A percentile compares a stretch with the other conserved stretches of the same genome.
Conservation (phyloP, 2,329 filamentous ascomycete genomes). For the Hymenoscyphus salicellus region DNA sequence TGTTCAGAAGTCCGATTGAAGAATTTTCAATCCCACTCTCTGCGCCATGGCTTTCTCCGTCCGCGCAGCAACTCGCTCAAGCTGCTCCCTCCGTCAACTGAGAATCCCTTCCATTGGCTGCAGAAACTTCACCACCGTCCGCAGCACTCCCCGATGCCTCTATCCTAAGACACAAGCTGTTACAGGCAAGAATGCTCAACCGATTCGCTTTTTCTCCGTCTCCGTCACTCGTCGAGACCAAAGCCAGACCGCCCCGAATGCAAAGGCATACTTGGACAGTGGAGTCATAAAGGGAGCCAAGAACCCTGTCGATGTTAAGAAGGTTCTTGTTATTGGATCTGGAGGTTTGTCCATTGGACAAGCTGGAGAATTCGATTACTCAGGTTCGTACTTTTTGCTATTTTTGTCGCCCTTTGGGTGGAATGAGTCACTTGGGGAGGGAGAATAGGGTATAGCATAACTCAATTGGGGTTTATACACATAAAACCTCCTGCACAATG, state of each 20-base stretch:
- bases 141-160: conserved; percentile 27
- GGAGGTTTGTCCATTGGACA: conserved; percentile 96
- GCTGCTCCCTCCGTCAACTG: conserved; percentile 34
- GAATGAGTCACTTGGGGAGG: conserved; percentile 28
- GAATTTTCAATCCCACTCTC: conserved; percentile 10
- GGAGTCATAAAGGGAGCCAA: conserved; percentile 75
- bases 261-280: conserved; percentile 85
- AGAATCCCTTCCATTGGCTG: conserved; percentile 25
- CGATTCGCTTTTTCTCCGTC: conserved; percentile 34
- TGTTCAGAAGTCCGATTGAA: conserved; percentile 25
- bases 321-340: conserved; percentile 93
- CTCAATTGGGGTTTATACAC: conserved; percentile 3
- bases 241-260: conserved; percentile 69
- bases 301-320: conserved; percentile 85
- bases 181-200: conserved; percentile 28
- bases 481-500: not conserved
- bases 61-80: conserved; percentile 33
- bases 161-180: conserved; percentile 25
- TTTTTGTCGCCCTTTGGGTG: conserved; percentile 1
- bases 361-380: conserved; percentile 98
- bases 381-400: conserved; percentile 56
- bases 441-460: not conserved
- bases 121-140: conserved; percentile 32
- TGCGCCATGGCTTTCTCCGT: conserved; percentile 36
- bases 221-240: conserved; percentile 27